Percentiles rank a stretch among this genome's conserved stretches.
Conservation (phyloP, 2,329 filamentous ascomycete genomes). For the Botrytis deweyae region DNA sequence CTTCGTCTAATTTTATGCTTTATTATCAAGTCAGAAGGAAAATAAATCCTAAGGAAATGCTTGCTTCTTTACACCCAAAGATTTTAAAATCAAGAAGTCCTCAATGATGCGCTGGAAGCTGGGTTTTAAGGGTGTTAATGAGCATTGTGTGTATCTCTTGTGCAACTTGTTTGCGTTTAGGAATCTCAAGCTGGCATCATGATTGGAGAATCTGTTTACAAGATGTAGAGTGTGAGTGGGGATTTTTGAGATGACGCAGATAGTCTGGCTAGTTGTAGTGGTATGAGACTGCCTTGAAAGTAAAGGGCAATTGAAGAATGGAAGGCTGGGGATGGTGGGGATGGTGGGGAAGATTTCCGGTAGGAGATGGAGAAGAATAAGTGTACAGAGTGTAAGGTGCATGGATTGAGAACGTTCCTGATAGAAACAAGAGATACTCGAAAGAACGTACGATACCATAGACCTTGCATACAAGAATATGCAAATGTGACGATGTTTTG, state of each 20-base stretch:
- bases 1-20: background rate
- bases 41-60: background rate
- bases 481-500: background rate
- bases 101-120: background rate
- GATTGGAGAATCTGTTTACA: background rate
- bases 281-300: background rate
- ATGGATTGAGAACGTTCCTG: background rate
- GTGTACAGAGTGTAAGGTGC: background rate
- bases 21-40: background rate
- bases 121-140: accelerated
- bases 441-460: background rate
- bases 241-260: background rate
- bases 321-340: background rate
- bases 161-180: background rate
- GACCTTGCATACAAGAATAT: background rate
- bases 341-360: background rate
- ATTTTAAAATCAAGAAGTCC: background rate
- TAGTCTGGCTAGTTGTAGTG: background rate
- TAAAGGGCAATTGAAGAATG: too few species aligned
- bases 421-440: background rate
- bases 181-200: too few species aligned
- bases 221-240: background rate
- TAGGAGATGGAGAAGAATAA: background rate
- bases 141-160: background rate
- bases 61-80: background rate